These are phyloP conservation scores for Eutrema salsugineum DNA, from an alignment of 441 rosid genomes.

Conservation along the genomic window DNA sequence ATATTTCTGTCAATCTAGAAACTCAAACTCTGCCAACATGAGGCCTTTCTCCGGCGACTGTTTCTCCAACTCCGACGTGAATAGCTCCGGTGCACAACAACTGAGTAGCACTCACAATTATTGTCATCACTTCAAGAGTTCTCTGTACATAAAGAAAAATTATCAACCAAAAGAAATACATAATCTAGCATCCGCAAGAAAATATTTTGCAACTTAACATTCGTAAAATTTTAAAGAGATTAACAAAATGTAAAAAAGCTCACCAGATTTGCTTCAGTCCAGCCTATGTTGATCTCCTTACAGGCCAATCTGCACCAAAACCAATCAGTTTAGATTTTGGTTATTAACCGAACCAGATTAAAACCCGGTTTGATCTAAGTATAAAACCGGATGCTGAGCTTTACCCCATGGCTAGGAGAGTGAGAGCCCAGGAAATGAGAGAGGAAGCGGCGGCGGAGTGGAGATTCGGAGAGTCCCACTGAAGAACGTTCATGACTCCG, in stretches of 20 bases:
- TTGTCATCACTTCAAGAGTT: constrained; percentile 64
- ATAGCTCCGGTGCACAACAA: constrained; percentile 63
- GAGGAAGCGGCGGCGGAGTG: constrained; percentile 71
- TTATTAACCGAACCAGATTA: not conserved
- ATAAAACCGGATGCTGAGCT: not conserved
- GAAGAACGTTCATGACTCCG: constrained; percentile 48
- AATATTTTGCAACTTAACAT: not conserved
- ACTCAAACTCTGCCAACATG: constrained; percentile 35
- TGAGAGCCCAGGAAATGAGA: constrained; percentile 60
- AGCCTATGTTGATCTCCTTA: constrained; percentile 76
- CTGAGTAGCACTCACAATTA: constrained; percentile 63
- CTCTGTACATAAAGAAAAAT: constrained; percentile 40
- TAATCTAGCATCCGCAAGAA: not conserved
- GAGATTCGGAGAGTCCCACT: constrained; percentile 46
- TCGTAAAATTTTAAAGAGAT: not conserved
- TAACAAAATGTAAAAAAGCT: constrained; percentile 13
- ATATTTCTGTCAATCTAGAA: not conserved
- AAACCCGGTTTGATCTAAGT: not conserved
- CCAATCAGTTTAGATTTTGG: not conserved
- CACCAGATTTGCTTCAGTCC: constrained; percentile 73
- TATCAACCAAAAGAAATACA: not conserved
- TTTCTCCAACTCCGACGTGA: constrained; percentile 48
- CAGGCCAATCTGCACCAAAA: constrained; percentile 64
- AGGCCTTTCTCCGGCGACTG: not conserved
- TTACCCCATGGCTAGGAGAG: constrained; percentile 85